Evolutionary conservation across 2,329 filamentous ascomycete genomes (phyloP).

Genomic region (Aspergillus quadrilineatus): DNA sequence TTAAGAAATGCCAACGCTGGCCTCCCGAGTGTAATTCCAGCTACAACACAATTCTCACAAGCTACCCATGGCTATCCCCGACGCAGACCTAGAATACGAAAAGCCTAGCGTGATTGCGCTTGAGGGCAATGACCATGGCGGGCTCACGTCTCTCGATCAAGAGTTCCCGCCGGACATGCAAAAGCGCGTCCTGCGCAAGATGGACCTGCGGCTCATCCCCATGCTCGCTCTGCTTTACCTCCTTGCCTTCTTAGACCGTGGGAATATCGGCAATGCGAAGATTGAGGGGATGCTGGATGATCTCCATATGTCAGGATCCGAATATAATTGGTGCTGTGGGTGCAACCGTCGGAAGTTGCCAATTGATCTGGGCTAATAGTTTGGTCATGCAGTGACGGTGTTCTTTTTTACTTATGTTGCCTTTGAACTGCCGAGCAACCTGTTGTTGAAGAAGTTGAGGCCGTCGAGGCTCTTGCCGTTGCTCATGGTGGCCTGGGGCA

Average conservation of each 20-base stretch:
- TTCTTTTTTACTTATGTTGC: conserved; percentile 29
- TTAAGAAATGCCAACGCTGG: not conserved
- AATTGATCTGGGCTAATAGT: not conserved
- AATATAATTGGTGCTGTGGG: conserved; percentile 34
- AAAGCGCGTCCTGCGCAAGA: conserved; percentile 21
- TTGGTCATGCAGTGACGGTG: conserved; percentile 25
- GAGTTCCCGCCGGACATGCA: conserved; percentile 5
- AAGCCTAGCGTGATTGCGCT: conserved; percentile 3
- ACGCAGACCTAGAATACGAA: not conserved
- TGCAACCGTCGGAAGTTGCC: not conserved
- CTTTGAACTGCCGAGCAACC: conserved; percentile 26
- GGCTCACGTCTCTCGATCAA: not conserved
- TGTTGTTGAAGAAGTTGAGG: conserved; percentile 27
- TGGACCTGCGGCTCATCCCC: conserved; percentile 29
- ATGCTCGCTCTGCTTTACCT: conserved; percentile 32
- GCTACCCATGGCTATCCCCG: not conserved
- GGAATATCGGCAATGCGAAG: conserved; percentile 39
- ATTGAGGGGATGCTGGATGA: conserved; percentile 33
- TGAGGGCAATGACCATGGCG: conserved; percentile 1
- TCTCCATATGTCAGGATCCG: conserved; percentile 28
- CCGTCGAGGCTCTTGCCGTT: conserved; percentile 33
- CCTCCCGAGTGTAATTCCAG: not conserved
- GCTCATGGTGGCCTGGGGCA: conserved; percentile 45
- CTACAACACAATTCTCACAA: not conserved
- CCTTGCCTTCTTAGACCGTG: conserved; percentile 34